Evolutionary conservation across 768 basidiomycete species (phyloP), one percentile per base, ranked within the genome.

Genomic region (Paxillus involutus): DNA sequence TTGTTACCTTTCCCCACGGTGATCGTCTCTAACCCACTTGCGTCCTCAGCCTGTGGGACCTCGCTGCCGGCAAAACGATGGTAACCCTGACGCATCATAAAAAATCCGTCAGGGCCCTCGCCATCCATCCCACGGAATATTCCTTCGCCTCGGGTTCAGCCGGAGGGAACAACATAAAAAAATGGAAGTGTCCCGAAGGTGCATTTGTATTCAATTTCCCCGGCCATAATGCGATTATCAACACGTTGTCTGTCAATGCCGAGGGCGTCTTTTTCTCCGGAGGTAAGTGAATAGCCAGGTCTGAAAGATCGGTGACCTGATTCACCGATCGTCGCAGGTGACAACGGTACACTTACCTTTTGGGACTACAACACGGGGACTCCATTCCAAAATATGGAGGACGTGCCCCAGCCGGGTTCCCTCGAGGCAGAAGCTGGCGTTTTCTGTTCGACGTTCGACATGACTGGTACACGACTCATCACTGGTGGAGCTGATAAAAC

Each of bases 151-250:
- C 88, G 3, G 97, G 91, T 46, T 94, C 92, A 24, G 91, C 96
- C 0, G 97, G 97, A n/a, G 97, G 95, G 0, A 98, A 98, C 77
- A 98, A 98, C 71, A 98, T 99, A 76, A 99, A 99, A 69, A 98
- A 98, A 71, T 99, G 96, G 96, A 97, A 96, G 64, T 98, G 94
- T 63, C 97, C 97, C 6, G 93, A 98, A 59, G 97, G 97, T 44
- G 71, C 84, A 3, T 98, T 99, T 59, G 96, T 98, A 3, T 92
- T 90, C 80, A 99, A 98, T 73, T 97, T 98, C 70, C 78, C 84
- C 42, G 97, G 97, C 0, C 97, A 98, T 70, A 94, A 97, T 57
- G 92, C 95, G 2, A 98, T 98, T 72, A 92, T 99, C 78, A 99
- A 99, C 71, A 94, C 94, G 6, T 66, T 98, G 52, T 86, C 88